These are phyloP conservation scores for Amyloporia xantha DNA, from an alignment of 768 basidiomycete species.

Conservation along the genomic window DNA sequence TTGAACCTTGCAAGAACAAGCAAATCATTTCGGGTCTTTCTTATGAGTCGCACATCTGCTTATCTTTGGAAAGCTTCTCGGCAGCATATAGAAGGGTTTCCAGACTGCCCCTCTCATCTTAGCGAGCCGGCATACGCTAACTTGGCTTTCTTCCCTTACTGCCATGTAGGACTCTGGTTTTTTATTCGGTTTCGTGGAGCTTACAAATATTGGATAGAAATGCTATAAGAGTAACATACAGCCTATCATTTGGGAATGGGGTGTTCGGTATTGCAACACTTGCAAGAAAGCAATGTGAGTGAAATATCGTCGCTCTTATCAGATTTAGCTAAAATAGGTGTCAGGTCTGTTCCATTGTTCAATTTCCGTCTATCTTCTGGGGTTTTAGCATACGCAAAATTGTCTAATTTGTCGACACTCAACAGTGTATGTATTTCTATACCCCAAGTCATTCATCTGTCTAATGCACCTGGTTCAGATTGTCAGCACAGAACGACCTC, in stretches of 20 bases:
- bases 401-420: no score
- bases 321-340: no score
- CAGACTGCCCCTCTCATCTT: slow-evolving; percentile 13
- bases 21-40: slow-evolving; percentile 11
- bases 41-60: slow-evolving; percentile 8
- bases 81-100: slow-evolving; percentile 8
- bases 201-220: neutral
- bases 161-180: slow-evolving; percentile 8
- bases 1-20: slow-evolving; percentile 11
- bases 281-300: slow-evolving; percentile 8
- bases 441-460: neutral
- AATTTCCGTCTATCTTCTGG: neutral
- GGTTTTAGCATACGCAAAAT: neutral
- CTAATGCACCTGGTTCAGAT: neutral
- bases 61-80: slow-evolving; percentile 9
- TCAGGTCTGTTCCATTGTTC: neutral
- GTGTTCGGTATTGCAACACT: slow-evolving; percentile 10
- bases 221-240: slow-evolving; percentile 10
- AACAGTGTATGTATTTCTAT: no score
- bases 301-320: no score
- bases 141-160: slow-evolving; percentile 12
- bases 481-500: no score
- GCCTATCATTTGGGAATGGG: slow-evolving; percentile 8
- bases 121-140: slow-evolving; percentile 15
- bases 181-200: neutral